A percentile compares a stretch with the other conserved stretches of the same genome.
Evolutionary conservation across 495 filamentous ascomycete genomes (phyloP).

Genomic region (Staphylotrichum tortipilum): DNA sequence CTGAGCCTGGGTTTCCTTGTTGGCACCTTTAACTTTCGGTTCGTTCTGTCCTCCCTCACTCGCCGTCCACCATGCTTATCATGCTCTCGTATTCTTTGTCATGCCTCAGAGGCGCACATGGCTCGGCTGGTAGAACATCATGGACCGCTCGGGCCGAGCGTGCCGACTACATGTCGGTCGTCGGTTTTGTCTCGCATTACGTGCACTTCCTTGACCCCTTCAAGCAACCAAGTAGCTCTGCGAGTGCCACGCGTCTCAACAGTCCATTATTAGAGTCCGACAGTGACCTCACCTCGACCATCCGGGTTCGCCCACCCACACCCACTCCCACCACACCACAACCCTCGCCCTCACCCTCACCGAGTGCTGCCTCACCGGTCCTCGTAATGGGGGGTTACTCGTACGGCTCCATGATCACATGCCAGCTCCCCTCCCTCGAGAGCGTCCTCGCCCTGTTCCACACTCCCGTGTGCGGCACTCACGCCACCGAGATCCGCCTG

Average conservation of each 20-base stretch:
- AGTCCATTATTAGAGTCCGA: background rate
- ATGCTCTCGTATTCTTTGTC: background rate
- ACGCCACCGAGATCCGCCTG: conserved; percentile 55
- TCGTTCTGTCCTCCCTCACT: conserved; percentile 3
- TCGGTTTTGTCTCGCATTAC: conserved; percentile 69
- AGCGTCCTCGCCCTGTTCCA: conserved; percentile 53
- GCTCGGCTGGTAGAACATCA: conserved; percentile 65
- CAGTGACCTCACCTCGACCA: background rate
- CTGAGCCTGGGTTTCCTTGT: conserved; percentile 64
- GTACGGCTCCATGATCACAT: conserved; percentile 77
- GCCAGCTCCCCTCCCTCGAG: conserved; percentile 54
- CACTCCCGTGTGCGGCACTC: conserved; percentile 38
- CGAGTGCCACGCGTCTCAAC: background rate
- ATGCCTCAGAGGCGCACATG: conserved; percentile 62
- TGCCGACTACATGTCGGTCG: conserved; percentile 71
- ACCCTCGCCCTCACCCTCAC: background rate
- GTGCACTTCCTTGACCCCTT: conserved; percentile 40
- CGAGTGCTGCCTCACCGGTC: conserved; percentile 9
- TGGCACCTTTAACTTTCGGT: conserved; percentile 92
- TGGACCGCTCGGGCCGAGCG: conserved; percentile 79
- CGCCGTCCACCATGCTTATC: too few relatives aligned
- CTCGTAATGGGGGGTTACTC: conserved; percentile 79
- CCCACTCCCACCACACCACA: too few relatives aligned
- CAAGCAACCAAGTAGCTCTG: background rate
- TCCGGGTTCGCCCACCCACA: conserved; percentile 6